Conservation (phyloP, 208 protist genomes). For the Crithidia brevicula region DNA sequence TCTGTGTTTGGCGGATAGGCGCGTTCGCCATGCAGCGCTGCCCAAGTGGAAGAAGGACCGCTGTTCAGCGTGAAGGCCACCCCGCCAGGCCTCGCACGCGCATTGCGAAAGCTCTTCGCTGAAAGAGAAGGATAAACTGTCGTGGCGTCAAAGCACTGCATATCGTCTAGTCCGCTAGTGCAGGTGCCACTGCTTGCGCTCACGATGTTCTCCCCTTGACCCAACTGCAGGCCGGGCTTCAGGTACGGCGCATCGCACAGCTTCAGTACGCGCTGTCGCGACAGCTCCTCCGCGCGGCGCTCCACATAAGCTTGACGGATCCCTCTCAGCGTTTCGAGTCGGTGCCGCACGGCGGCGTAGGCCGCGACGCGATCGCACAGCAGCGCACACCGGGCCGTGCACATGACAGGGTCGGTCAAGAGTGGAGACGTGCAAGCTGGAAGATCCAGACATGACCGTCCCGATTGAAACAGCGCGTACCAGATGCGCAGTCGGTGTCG, state of each 20-base stretch:
- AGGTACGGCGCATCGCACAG: conserved; percentile 22
- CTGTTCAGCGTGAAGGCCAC: background rate
- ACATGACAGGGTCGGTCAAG: conserved; percentile 53
- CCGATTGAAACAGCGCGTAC: conserved; percentile 38
- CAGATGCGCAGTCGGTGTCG: conserved; percentile 42
- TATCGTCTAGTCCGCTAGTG: too few relatives aligned
- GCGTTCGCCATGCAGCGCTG: conserved; percentile 3
- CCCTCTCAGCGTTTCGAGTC: conserved; percentile 46
- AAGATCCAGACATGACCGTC: conserved; percentile 26
- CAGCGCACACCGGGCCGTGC: conserved; percentile 58
- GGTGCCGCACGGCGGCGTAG: conserved; percentile 53
- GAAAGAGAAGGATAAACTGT: too few relatives aligned
- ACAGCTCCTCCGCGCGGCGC: conserved; percentile 28
- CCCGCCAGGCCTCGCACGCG: conserved; percentile 2
- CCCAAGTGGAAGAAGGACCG: background rate
- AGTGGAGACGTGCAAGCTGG: conserved; percentile 53
- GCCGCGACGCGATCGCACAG: conserved; percentile 63
- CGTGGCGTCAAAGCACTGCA: too few relatives aligned
- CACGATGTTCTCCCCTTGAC: too few relatives aligned
- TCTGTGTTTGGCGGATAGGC: background rate
- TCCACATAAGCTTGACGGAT: conserved; percentile 34
- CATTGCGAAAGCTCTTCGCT: too few relatives aligned
- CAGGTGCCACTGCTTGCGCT: too few relatives aligned
- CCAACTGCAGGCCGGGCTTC: background rate
- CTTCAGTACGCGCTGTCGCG: conserved; percentile 25